A percentile compares a stretch with the other conserved stretches of the same genome.
phyloP scores from a whole-genome alignment of 805 yeast genomes.

The Spathaspora passalidarum region DNA sequence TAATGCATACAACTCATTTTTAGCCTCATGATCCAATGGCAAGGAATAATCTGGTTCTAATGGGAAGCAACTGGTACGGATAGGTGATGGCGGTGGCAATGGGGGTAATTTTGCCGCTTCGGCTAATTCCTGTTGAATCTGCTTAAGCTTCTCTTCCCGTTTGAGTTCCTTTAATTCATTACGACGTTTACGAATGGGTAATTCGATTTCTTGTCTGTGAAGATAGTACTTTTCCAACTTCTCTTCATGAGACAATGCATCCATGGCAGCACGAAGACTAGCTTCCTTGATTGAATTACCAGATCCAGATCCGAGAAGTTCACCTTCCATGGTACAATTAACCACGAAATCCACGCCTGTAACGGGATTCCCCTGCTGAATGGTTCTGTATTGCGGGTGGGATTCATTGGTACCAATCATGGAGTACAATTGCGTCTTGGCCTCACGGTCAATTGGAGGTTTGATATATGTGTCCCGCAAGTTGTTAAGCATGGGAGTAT shows the following conservation, averaged over 20 bases:
- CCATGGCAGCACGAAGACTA: conserved; percentile 81
- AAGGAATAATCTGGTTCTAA: conserved; percentile 20
- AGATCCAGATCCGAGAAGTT: conserved; percentile 66
- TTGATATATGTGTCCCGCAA: conserved; percentile 31
- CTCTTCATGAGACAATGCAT: conserved; percentile 58
- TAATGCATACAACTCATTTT: conserved; percentile 37
- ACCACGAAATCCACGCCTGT: conserved; percentile 54
- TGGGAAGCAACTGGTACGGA: conserved; percentile 21
- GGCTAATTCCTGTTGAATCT: conserved; percentile 3
- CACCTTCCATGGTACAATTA: conserved; percentile 62
- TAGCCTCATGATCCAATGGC: conserved; percentile 33
- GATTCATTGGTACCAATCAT: conserved; percentile 72
- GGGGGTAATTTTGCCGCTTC: background rate
- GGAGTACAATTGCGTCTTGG: conserved; percentile 79
- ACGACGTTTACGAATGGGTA: conserved; percentile 5
- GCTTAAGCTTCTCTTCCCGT: conserved; percentile 1
- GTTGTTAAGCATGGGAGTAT: conserved; percentile 40
- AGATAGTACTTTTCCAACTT: conserved; percentile 62
- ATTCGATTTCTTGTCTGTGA: conserved; percentile 16
- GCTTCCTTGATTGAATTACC: conserved; percentile 75
- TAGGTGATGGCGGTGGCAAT: conserved; percentile 9
- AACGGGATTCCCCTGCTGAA: conserved; percentile 41
- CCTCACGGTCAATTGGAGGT: conserved; percentile 53
- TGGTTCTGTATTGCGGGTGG: conserved; percentile 57
- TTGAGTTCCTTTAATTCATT: conserved; percentile 4